phyloP scores from a whole-genome alignment of 371 early-diverging fungal genomes.

The Rhizomucor miehei region DNA sequence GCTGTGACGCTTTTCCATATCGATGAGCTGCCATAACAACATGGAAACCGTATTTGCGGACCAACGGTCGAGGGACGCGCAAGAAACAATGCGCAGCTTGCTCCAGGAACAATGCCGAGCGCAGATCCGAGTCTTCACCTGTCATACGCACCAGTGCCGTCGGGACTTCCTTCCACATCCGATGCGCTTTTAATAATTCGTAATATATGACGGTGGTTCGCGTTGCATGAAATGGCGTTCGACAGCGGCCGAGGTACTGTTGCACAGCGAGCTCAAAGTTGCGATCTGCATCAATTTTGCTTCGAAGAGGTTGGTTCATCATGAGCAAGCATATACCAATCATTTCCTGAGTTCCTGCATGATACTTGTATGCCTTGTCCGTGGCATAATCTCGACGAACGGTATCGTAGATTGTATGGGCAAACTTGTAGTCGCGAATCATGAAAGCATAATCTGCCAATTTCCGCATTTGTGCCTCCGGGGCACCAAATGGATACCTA shows the following conservation, averaged over 20 bases:
- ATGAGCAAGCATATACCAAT: constrained; percentile 81
- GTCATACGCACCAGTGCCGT: constrained; percentile 68
- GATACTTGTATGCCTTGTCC: constrained; percentile 82
- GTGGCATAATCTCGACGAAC: constrained; percentile 87
- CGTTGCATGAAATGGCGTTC: constrained; percentile 64
- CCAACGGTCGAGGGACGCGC: constrained; percentile 54
- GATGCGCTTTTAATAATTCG: constrained; percentile 71
- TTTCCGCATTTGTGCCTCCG: constrained; percentile 89
- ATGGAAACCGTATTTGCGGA: constrained; percentile 87
- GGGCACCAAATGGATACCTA: constrained; percentile 74
- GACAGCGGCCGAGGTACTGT: constrained; percentile 62
- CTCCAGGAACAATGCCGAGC: constrained; percentile 81
- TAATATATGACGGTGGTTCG: constrained; percentile 77
- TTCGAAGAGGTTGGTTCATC: constrained; percentile 54
- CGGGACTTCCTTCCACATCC: constrained; percentile 72
- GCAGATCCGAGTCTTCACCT: constrained; percentile 71
- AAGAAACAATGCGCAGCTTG: constrained; percentile 85
- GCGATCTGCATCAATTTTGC: constrained; percentile 68
- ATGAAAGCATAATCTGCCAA: constrained; percentile 95
- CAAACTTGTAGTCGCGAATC: constrained; percentile 90
- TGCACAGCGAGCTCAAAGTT: constrained; percentile 78
- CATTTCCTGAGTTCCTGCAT: constrained; percentile 92
- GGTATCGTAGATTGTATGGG: constrained; percentile 83
- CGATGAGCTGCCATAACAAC: constrained; percentile 85
- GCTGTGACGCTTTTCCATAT: constrained; percentile 63